Base-by-base conservation (phyloP, 2,329 filamentous ascomycete genomes). In the Fusarium sp. region DNA sequence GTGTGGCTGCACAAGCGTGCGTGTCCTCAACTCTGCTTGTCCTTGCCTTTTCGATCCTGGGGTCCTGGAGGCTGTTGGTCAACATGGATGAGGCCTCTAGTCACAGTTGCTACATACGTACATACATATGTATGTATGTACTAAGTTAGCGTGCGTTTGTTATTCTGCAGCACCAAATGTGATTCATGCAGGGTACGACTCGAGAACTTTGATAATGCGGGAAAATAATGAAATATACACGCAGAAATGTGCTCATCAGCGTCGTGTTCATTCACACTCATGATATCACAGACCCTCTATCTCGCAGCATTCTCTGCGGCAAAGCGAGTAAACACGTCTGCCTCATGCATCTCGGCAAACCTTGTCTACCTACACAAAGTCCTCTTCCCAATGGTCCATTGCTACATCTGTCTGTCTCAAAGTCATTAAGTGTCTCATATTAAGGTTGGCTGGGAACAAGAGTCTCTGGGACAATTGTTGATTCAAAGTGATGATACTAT, bases 141-240 rank as follows among this genome's bases (percentile, higher is more conserved):
- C 22, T 51, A 51, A 24, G 22, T 35, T 51, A 51, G 66, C 38
- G 50, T 42, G 42, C 47, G 35, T 63, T 54, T 51, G 51, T 41
- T 44, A 24, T 66, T 73, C 70, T 69, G 66, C 64, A 66, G 63
- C 61, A 60, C 30, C 44, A 66, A 63, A 64, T 68, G 73, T 75
- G 75, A 78, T 78, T 76, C 74, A 77, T 78, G 76, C 76, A 77
- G 26, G 66, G 59, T 75, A 75, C 72, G 76, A 78, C 72, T 78
- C 76, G 71, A 60, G 60, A 47, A 47, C 28, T 58, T 30, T 42
- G 48, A 66, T 54, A 53, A 56, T 24, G 39, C 36, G 57, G 32
- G 26, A 41, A 18, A 61, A 38, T 42, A 38, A 30, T 32, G 47
- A 47, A 32, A n/a, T 22, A 30, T 15, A 20, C 15, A 45, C 20